Percentiles rank a stretch among this genome's conserved stretches.
Conservation (phyloP, 768 basidiomycete species). For the Neoboletus magnificus region DNA sequence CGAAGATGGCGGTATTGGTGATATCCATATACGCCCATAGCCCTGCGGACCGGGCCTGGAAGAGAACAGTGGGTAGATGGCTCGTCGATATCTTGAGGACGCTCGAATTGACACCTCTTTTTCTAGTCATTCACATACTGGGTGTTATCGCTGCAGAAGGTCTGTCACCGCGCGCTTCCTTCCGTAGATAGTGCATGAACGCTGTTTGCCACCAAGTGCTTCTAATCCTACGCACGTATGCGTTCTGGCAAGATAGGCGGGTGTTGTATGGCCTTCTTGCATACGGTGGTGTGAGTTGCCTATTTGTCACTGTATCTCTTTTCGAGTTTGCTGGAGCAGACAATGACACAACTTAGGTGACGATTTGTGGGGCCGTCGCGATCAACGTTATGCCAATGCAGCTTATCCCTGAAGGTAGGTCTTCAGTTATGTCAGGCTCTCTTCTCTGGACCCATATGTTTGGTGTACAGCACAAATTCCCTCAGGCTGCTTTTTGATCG, state of each 20-base stretch:
- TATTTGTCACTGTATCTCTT: too few relatives aligned
- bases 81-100: background rate
- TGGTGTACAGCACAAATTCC: background rate
- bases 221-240: constrained; percentile 18
- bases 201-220: constrained; percentile 5
- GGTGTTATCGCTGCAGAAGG: constrained; percentile 12
- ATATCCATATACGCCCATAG: background rate
- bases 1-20: background rate
- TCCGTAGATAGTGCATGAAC: background rate
- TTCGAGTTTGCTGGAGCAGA: background rate
- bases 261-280: constrained; percentile 10
- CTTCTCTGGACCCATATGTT: background rate
- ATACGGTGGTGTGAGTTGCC: constrained; percentile 9
- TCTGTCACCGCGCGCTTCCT: background rate
- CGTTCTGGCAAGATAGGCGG: constrained; percentile 16
- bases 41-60: background rate
- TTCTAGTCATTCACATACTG: constrained; percentile 10
- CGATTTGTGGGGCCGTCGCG: constrained; percentile 2
- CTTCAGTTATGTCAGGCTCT: background rate
- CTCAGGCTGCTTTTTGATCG: background rate
- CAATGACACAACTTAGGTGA: background rate
- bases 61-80: constrained; percentile 9
- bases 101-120: background rate
- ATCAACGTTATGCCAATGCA: background rate
- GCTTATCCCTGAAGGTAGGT: constrained; percentile 6